These are phyloP conservation scores for Suhomyces vadensis DNA, from an alignment of 805 yeast species.

Conservation along the genomic window DNA sequence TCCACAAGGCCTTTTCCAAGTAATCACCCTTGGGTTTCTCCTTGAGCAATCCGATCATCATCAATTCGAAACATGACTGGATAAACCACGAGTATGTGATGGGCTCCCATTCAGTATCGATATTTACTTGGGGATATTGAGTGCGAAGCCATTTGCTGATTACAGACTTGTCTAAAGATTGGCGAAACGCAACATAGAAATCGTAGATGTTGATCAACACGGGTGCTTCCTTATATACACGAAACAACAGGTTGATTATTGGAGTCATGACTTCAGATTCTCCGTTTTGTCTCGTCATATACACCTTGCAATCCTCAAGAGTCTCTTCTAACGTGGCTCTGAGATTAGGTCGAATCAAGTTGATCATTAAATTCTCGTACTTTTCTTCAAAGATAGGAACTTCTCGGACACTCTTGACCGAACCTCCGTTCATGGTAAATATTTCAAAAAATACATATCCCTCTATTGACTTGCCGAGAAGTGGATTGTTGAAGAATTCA, in stretches of 20 bases:
- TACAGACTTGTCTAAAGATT: constrained; percentile 36
- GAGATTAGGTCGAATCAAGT: constrained; percentile 37
- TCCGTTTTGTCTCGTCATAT: constrained; percentile 13
- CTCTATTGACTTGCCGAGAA: constrained; percentile 22
- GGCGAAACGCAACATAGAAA: constrained; percentile 61
- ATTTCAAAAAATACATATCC: constrained; percentile 34
- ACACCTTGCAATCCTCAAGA: constrained; percentile 31
- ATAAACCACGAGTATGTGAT: constrained; percentile 69
- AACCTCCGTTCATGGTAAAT: constrained; percentile 31
- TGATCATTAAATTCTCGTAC: constrained; percentile 38
- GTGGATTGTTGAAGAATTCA: constrained; percentile 18
- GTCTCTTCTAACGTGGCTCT: constrained; percentile 32
- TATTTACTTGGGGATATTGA: not conserved
- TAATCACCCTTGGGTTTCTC: constrained; percentile 63
- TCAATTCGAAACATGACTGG: constrained; percentile 70
- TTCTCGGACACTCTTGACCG: constrained; percentile 3
- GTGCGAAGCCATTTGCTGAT: constrained; percentile 12
- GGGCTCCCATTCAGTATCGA: constrained; percentile 57
- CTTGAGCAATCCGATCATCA: constrained; percentile 66
- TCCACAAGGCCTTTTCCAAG: constrained; percentile 73
- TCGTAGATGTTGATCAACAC: constrained; percentile 66
- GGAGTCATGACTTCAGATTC: constrained; percentile 32
- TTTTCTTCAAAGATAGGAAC: constrained; percentile 34
- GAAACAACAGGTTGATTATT: constrained; percentile 56
- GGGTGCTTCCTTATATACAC: constrained; percentile 78